These are phyloP conservation scores for Prototheca wickerhamii DNA, from an alignment of 163 green algal species.

Conservation along the genomic window DNA sequence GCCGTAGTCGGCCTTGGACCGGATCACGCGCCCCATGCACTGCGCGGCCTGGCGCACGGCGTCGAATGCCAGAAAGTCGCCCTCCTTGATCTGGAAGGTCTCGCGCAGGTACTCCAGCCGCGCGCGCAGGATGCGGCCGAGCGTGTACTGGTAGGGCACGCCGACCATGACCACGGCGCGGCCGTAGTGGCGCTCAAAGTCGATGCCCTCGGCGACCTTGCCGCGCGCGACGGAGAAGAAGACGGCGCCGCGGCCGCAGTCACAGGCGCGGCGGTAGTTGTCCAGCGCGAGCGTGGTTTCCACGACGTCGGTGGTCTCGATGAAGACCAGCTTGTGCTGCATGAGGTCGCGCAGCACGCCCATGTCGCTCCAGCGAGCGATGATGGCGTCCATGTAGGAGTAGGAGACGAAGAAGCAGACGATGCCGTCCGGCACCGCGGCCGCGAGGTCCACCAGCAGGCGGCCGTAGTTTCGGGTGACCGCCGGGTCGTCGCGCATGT, in stretches of 20 bases:
- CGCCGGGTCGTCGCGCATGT: constrained; percentile 75
- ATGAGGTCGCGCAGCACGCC: constrained; percentile 89
- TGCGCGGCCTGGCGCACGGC: constrained; percentile 93
- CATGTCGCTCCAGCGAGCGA: constrained; percentile 88
- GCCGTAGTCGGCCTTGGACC: constrained; percentile 87
- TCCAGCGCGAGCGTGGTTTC: constrained; percentile 97
- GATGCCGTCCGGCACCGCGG: constrained; percentile 86
- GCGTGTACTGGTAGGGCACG: constrained; percentile 98
- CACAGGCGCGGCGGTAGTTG: constrained; percentile 94
- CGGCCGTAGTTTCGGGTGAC: constrained; percentile 88
- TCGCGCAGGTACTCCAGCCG: constrained; percentile 93
- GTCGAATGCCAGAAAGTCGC: constrained; percentile 96
- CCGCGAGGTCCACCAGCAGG: constrained; percentile 83
- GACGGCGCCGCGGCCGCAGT: constrained; percentile 88
- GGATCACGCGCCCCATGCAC: constrained; percentile 96
- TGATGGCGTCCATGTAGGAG: constrained; percentile 93
- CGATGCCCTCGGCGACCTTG: constrained; percentile 94
- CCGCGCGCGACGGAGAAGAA: constrained; percentile 84
- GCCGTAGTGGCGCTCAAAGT: constrained; percentile 97
- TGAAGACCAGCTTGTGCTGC: constrained; percentile 95
- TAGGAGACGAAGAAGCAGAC: constrained; percentile 97
- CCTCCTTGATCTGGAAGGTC: constrained; percentile 94
- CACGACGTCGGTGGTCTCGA: constrained; percentile 96
- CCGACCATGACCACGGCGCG: constrained; percentile 96
- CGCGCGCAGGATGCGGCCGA: constrained; percentile 78